Conservation (phyloP, 108 stramenopile species). For the Epipyxis sp. region DNA sequence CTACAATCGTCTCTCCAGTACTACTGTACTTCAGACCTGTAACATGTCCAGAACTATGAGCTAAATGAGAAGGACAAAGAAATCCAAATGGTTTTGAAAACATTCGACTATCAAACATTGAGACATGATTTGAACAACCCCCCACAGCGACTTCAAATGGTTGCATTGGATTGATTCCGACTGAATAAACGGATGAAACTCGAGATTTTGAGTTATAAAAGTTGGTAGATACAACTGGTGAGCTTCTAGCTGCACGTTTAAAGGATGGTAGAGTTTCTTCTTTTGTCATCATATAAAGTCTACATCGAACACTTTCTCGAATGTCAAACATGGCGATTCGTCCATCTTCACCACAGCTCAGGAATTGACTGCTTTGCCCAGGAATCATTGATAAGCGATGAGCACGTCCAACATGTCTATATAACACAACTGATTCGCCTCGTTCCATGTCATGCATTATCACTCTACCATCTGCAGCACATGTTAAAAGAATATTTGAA, state of each 20-base stretch:
- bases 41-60: neutral
- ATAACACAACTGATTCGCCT: neutral
- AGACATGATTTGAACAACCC: neutral
- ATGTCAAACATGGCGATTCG: neutral
- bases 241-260: neutral
- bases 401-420: neutral
- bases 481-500: neutral
- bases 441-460: neutral
- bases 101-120: neutral
- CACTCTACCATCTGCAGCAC: neutral
- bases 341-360: constrained; percentile 13
- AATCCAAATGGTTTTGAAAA: neutral
- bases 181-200: neutral
- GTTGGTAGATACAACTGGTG: neutral
- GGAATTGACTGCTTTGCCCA: neutral
- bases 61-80: neutral
- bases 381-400: neutral
- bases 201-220: neutral
- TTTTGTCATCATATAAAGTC: constrained; percentile 2
- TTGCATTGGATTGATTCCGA: constrained; percentile 6
- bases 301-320: constrained; percentile 9
- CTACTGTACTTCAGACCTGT: constrained; percentile 18
- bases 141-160: neutral
- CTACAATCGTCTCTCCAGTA: neutral
- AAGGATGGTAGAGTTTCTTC: neutral